Percentiles rank a stretch among this genome's conserved stretches.
Evolutionary conservation across 768 basidiomycete species (phyloP).

Genomic region (Boletus huronensis): DNA sequence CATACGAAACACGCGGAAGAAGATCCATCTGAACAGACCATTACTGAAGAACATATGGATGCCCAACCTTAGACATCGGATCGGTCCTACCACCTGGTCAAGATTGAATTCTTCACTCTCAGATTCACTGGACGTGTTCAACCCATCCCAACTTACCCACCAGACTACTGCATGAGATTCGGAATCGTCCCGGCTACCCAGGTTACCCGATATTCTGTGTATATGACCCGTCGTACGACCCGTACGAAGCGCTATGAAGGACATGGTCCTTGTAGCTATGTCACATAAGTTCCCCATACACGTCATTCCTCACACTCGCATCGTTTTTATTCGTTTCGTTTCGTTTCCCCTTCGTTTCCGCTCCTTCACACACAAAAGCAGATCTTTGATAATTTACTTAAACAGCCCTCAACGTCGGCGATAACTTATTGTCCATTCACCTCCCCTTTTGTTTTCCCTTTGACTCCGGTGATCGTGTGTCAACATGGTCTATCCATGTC

Average conservation of each 20-base stretch:
- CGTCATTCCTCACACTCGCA: neutral
- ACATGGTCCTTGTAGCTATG: neutral
- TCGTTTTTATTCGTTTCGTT: neutral
- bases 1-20: conserved; percentile 2
- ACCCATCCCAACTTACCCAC: neutral
- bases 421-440: neutral
- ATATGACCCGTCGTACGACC: conserved; percentile 1
- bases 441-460: neutral
- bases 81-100: neutral
- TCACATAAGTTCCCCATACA: neutral
- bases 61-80: conserved; percentile 4
- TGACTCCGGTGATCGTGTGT: neutral
- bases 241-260: conserved; percentile 4
- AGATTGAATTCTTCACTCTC: neutral
- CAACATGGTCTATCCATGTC: neutral
- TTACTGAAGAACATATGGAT: conserved; percentile 7
- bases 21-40: conserved; percentile 24
- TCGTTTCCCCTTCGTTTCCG: neutral
- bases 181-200: neutral
- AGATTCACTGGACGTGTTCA: neutral
- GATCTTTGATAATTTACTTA: neutral
- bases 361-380: neutral
- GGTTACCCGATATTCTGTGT: neutral
- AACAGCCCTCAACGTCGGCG: neutral
- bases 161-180: neutral